Percentiles rank a stretch among this genome's conserved stretches.
Evolutionary conservation across 306 rosid species (phyloP).

Genomic region (Citrullus amarus): DNA sequence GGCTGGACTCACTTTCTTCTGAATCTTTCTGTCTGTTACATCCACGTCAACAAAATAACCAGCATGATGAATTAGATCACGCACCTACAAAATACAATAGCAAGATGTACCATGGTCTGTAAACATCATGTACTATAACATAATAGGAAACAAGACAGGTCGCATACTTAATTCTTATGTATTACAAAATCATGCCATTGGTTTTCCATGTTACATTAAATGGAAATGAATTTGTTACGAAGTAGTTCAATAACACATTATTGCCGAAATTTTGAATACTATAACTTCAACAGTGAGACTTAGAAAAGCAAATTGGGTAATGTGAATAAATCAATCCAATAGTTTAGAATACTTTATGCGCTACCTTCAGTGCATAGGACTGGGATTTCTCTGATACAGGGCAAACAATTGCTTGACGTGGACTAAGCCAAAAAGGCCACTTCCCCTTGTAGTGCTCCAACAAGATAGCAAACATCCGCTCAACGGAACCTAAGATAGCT

Average conservation of each 20-base stretch:
- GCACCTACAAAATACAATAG: conserved; percentile 37
- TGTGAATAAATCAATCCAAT: neutral
- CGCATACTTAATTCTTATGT: neutral
- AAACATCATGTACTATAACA: neutral
- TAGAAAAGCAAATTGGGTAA: neutral
- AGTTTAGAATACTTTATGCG: neutral
- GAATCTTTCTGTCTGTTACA: conserved; percentile 76
- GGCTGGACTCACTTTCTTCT: conserved; percentile 52
- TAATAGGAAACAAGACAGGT: neutral
- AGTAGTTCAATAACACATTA: neutral
- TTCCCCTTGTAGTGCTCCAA: conserved; percentile 93
- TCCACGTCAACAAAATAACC: conserved; percentile 77
- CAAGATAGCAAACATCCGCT: conserved; percentile 86
- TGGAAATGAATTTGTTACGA: neutral
- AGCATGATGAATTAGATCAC: conserved; percentile 55
- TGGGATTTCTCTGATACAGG: conserved; percentile 85
- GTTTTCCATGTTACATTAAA: neutral
- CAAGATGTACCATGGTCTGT: neutral
- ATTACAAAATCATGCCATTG: neutral
- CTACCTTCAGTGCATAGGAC: conserved; percentile 60
- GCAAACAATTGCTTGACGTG: conserved; percentile 91
- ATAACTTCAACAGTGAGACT: neutral
- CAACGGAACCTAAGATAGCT: conserved; percentile 88
- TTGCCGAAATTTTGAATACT: neutral
- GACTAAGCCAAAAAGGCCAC: conserved; percentile 99